These are phyloP conservation scores for Phytomonas sp. DNA, from an alignment of 208 protist species.

Conservation along the genomic window DNA sequence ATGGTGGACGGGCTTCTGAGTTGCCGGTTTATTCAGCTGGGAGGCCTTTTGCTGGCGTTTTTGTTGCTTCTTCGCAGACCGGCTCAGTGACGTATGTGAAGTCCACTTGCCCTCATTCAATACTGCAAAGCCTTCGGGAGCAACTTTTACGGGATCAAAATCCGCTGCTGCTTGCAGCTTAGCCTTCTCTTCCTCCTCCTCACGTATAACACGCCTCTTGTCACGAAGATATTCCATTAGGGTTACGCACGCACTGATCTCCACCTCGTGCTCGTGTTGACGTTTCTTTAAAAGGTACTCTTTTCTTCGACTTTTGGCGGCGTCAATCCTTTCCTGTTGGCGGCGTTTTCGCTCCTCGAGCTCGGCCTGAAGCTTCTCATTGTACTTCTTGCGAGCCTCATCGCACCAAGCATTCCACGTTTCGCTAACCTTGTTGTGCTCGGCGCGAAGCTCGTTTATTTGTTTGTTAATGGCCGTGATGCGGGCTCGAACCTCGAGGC, in stretches of 20 bases:
- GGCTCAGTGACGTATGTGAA: constrained; percentile 15
- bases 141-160: constrained; percentile 51
- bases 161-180: constrained; percentile 35
- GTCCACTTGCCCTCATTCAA: constrained; percentile 61
- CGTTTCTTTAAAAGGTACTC: constrained; percentile 10
- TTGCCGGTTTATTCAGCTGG: constrained; percentile 5
- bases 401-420: constrained; percentile 60
- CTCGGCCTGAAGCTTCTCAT: constrained; percentile 46
- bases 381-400: constrained; percentile 53
- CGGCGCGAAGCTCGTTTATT: constrained; percentile 38
- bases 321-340: constrained; percentile 34
- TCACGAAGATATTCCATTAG: constrained; percentile 61
- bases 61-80: constrained; percentile 27
- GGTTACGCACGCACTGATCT: constrained; percentile 45
- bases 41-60: constrained; percentile 17
- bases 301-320: constrained; percentile 17
- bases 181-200: constrained; percentile 46
- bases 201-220: constrained; percentile 48
- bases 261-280: constrained; percentile 55
- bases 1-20: constrained; percentile 41
- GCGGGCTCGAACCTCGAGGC: constrained; percentile 26
- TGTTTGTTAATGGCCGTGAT: constrained; percentile 36
- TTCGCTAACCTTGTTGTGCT: constrained; percentile 25
- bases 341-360: constrained; percentile 37
- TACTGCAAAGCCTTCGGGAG: constrained; percentile 54